Conservation (phyloP, 331 rosid species). For the Spiraea crenata region DNA sequence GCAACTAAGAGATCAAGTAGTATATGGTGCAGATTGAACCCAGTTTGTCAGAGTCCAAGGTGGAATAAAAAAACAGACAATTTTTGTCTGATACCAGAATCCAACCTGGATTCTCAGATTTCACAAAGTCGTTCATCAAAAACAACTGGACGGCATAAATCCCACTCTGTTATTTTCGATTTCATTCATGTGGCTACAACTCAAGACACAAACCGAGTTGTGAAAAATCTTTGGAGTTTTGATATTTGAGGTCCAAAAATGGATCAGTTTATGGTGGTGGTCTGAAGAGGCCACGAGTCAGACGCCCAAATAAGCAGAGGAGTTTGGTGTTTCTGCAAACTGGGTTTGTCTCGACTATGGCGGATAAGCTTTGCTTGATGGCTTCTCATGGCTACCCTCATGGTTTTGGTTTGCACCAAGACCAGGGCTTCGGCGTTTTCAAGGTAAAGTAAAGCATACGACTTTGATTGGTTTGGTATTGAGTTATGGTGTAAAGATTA, state of each 20-base stretch:
- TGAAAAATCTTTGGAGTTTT: conserved; percentile 15
- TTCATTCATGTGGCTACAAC: conserved; percentile 27
- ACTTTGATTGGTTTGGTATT: conserved; percentile 1
- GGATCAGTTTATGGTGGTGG: conserved; percentile 44
- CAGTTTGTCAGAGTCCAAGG: neutral
- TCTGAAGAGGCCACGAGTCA: conserved; percentile 22
- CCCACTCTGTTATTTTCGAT: neutral
- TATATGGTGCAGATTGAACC: neutral
- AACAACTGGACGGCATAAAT: conserved; percentile 27
- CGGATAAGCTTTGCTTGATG: conserved; percentile 52
- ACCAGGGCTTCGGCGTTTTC: conserved; percentile 25
- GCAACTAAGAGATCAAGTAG: neutral
- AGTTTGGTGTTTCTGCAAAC: conserved; percentile 16
- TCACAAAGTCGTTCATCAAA: conserved; percentile 19
- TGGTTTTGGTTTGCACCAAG: conserved; percentile 53
- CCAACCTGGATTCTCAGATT: no score
- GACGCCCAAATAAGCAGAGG: conserved; percentile 18
- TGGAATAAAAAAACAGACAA: conserved; percentile 7
- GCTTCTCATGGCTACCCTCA: conserved; percentile 69
- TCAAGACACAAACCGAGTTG: conserved; percentile 10
- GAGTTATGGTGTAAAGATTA: neutral
- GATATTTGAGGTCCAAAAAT: conserved; percentile 29
- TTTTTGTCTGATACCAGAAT: conserved; percentile 28
- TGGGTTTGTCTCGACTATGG: conserved; percentile 42
- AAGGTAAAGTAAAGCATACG: conserved; percentile 42